Evolutionary conservation across 2,329 filamentous ascomycete species (phyloP).

Genomic region (Rhytidhysteron rufulum): DNA sequence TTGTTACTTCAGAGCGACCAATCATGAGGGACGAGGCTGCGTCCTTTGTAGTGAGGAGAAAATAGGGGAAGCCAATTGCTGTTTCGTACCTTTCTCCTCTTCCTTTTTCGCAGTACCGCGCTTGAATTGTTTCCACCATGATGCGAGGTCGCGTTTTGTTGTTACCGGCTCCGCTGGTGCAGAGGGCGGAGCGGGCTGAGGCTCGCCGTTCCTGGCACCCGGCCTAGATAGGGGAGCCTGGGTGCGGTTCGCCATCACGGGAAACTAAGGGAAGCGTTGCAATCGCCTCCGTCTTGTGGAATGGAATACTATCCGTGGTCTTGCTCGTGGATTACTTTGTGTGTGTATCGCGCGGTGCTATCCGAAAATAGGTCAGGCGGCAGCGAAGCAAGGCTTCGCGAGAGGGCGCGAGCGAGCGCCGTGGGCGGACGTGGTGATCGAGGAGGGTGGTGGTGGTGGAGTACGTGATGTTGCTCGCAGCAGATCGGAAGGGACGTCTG

Average conservation of each 20-base stretch:
- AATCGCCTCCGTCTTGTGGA: constrained; percentile 17
- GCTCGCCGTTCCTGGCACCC: constrained; percentile 41
- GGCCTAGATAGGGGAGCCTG: constrained; percentile 36
- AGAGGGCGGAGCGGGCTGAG: constrained; percentile 41
- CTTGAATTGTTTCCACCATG: constrained; percentile 95
- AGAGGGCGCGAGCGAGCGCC: constrained; percentile 1
- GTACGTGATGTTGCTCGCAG: not conserved
- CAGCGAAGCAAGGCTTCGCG: constrained; percentile 2
- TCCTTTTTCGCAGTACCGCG: constrained; percentile 58
- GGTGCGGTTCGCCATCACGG: constrained; percentile 37
- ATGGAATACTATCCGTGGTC: constrained; percentile 9
- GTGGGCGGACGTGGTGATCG: not conserved
- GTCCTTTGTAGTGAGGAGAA: no score
- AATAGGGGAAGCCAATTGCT: not conserved
- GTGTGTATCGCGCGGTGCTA: not conserved
- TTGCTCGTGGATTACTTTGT: not conserved
- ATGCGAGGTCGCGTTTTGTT: constrained; percentile 81
- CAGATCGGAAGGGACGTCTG: not conserved
- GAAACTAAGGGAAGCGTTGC: constrained; percentile 19
- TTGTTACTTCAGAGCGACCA: no score
- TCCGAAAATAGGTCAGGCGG: constrained; percentile 4
- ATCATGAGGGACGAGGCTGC: no score
- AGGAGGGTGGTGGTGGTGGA: not conserved
- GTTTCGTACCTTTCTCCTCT: constrained; percentile 56
- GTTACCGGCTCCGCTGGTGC: constrained; percentile 64